Conservation (phyloP, 768 basidiomycete genomes). For the Boletus insuetus region DNA sequence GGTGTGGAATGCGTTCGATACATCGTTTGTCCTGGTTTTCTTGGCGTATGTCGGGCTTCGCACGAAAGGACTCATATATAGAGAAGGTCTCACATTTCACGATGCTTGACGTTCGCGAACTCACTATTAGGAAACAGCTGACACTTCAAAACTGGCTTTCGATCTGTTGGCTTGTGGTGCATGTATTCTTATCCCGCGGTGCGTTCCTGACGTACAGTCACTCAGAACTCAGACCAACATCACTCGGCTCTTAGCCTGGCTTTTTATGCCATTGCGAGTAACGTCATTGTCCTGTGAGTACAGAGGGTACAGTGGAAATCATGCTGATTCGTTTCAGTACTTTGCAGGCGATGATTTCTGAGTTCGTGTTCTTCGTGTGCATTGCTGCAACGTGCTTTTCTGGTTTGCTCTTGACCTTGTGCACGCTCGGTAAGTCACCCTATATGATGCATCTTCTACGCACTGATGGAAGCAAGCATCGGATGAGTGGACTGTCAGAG, state of each 20-base stretch:
- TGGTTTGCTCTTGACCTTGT: constrained; percentile 60
- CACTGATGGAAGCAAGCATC: constrained; percentile 29
- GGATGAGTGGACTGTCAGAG: constrained; percentile 32
- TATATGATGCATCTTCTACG: constrained; percentile 15
- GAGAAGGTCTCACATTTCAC: constrained; percentile 43
- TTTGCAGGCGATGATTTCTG: constrained; percentile 76
- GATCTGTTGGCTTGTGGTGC: constrained; percentile 83
- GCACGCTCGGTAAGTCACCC: constrained; percentile 41
- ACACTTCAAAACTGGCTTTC: constrained; percentile 61
- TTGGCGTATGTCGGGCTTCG: constrained; percentile 65
- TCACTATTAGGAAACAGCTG: constrained; percentile 30
- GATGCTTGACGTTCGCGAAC: neutral
- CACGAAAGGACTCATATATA: constrained; percentile 53
- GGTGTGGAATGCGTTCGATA: constrained; percentile 93
- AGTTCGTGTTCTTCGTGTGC: constrained; percentile 76
- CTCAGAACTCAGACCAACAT: neutral
- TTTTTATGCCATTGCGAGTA: constrained; percentile 78
- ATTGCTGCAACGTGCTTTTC: constrained; percentile 82
- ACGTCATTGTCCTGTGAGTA: constrained; percentile 72
- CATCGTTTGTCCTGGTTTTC: constrained; percentile 68
- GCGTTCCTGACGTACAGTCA: constrained; percentile 7
- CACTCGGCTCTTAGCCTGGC: constrained; percentile 48
- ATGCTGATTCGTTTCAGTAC: constrained; percentile 45
- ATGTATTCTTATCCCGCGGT: constrained; percentile 84
- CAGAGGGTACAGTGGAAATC: neutral